Evolutionary conservation across 2,329 filamentous ascomycete genomes (phyloP).

Genomic region (Parascedosporium putredinis): DNA sequence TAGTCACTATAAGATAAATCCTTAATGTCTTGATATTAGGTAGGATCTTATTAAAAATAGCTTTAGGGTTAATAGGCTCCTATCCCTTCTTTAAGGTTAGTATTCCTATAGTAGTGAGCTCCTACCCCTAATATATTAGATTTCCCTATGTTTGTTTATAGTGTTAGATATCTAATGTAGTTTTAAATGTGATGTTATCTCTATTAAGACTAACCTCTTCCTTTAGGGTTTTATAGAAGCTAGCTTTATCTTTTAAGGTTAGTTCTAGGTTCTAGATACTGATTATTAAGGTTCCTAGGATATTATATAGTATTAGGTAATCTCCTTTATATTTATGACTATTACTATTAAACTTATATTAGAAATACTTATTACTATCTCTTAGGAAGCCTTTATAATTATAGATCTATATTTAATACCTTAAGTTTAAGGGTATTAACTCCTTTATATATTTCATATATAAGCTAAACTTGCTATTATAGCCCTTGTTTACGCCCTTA

Average conservation of each 20-base stretch:
- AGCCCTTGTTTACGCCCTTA: background rate
- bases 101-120: too few species aligned
- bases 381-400: background rate
- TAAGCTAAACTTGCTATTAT: background rate
- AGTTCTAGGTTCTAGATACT: too few species aligned
- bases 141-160: too few species aligned
- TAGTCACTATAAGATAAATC: too few species aligned
- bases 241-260: background rate
- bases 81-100: too few species aligned
- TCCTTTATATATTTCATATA: background rate
- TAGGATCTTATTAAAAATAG: too few species aligned
- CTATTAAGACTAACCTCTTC: background rate
- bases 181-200: background rate
- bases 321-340: background rate
- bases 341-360: background rate
- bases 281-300: too few species aligned
- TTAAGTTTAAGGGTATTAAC: background rate
- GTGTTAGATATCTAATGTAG: too few species aligned
- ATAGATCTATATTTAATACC: background rate
- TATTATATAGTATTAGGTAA: background rate
- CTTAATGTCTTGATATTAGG: too few species aligned
- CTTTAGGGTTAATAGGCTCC: too few species aligned
- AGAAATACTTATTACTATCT: background rate
- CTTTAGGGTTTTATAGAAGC: constrained; percentile 1
- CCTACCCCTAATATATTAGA: too few species aligned